phyloP scores from a whole-genome alignment of 495 filamentous ascomycete genomes.

The Lepidopterella palustris region DNA sequence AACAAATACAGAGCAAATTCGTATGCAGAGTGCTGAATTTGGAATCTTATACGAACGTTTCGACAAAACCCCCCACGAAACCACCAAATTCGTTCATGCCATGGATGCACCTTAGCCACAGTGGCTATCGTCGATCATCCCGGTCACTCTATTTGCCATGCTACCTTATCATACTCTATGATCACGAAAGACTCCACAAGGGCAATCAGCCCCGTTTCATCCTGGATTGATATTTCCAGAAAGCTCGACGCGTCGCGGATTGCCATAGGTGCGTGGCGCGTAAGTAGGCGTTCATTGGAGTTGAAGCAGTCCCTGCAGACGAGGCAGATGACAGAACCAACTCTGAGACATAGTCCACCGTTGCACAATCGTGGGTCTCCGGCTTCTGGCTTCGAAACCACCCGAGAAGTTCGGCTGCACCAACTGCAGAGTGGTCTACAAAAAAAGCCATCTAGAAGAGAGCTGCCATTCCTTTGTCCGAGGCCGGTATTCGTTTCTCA shows the following conservation, averaged over 20 bases:
- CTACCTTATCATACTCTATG: not conserved
- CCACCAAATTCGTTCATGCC: no score
- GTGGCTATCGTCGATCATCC: not conserved
- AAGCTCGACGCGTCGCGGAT: not conserved
- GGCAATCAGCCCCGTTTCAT: not conserved
- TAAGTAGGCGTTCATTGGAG: not conserved
- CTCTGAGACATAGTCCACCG: constrained; percentile 5
- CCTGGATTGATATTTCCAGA: not conserved
- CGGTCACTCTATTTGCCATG: not conserved
- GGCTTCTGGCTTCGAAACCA: not conserved
- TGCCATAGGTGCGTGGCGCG: not conserved
- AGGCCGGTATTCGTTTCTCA: no score
- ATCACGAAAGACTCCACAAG: not conserved
- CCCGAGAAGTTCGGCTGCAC: not conserved
- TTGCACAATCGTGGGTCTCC: not conserved
- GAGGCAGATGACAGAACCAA: constrained; percentile 6
- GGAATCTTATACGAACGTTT: no score
- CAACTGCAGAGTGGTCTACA: not conserved
- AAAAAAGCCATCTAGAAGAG: not conserved
- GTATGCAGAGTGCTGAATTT: no score
- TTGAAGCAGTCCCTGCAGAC: not conserved
- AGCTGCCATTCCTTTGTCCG: not conserved
- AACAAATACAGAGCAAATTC: not conserved
- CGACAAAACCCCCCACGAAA: no score
- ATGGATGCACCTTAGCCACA: constrained; percentile 1